phyloP scores from a whole-genome alignment of 306 rosid genomes.

The Castanea mollissima region DNA sequence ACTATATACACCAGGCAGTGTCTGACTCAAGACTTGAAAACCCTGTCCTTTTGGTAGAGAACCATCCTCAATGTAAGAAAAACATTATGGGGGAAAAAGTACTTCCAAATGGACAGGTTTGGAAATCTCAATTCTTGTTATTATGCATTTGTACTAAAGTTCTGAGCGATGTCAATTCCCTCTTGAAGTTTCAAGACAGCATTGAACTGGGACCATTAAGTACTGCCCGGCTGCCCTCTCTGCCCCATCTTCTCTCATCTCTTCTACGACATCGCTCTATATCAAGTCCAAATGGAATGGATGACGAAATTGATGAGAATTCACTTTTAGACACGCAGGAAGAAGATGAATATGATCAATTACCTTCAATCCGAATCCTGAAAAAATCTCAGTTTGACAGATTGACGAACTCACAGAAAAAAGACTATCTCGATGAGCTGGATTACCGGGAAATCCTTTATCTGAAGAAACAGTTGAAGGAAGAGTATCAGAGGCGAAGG shows the following conservation, averaged over 20 bases:
- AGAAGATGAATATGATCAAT: conserved; percentile 83
- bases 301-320: conserved; percentile 53
- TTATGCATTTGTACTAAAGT: conserved; percentile 81
- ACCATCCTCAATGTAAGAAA: conserved; percentile 77
- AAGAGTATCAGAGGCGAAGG: conserved; percentile 53
- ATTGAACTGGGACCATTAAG: conserved; percentile 68
- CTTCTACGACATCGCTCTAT: conserved; percentile 49
- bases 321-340: conserved; percentile 51
- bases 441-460: conserved; percentile 91
- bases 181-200: conserved; percentile 75
- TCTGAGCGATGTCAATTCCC: conserved; percentile 72
- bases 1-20: conserved; percentile 76
- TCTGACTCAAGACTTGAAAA: conserved; percentile 82
- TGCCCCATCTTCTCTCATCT: conserved; percentile 93
- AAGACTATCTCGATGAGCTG: conserved; percentile 84
- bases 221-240: conserved; percentile 61
- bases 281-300: conserved; percentile 43
- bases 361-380: conserved; percentile 77
- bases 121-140: conserved; percentile 83
- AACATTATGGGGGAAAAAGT: conserved; percentile 73
- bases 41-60: conserved; percentile 88
- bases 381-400: conserved; percentile 75
- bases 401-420: conserved; percentile 66
- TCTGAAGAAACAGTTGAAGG: conserved; percentile 85
- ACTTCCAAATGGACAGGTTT: conserved; percentile 95